Evolutionary conservation across 441 rosid genomes (phyloP), one percentile per base, ranked within the genome.

Genomic region (Gossypium davidsonii): DNA sequence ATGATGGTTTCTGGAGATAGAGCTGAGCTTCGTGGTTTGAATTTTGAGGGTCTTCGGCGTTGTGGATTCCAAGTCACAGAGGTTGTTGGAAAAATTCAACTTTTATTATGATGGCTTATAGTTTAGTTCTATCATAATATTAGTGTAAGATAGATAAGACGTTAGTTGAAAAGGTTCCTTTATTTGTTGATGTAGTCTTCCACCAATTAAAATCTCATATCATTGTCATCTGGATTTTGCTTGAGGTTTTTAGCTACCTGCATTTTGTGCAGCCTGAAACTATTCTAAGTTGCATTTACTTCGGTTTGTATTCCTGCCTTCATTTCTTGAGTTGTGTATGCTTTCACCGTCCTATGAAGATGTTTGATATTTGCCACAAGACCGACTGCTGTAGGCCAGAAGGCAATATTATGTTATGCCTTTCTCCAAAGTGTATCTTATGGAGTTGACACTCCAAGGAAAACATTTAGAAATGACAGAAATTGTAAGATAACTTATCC

Each of bases 1-100:
- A 84, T 84, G 76, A 87, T 95, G 99, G 98, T 95, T 71, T 78
- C 93, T 70, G 97, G 97, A 77, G 96, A 89, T 81, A 87, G 98
- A 85, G 92, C 97, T 18, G 91, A 86, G 82, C 92, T 95, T 80
- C 92, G 88, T 3, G 97, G 99, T 82, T 80, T 92, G 79, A 92
- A 95, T 83, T 79, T 89, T 49, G 96, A 92, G 74, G 97, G 99
- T 68, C 97, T 92, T 76, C 87, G 84, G 63, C 91, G 97, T 58
- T 80, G 73, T 84, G 93, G 95, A 80, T 92, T 91, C 77, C 83
- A 82, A 1, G 76, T 71, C 76, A 61, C 79, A 63, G 97, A 95
- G 98, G 98, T 90, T 69, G 64, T 80, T 39, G 61, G 26, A 49
- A 25, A 28, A 51, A 23, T 56, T 70, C 65, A 75, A 60, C 69